Evolutionary conservation across 192 early-diverging fungal species (phyloP).

Genomic region (Mortierella hygrophila): DNA sequence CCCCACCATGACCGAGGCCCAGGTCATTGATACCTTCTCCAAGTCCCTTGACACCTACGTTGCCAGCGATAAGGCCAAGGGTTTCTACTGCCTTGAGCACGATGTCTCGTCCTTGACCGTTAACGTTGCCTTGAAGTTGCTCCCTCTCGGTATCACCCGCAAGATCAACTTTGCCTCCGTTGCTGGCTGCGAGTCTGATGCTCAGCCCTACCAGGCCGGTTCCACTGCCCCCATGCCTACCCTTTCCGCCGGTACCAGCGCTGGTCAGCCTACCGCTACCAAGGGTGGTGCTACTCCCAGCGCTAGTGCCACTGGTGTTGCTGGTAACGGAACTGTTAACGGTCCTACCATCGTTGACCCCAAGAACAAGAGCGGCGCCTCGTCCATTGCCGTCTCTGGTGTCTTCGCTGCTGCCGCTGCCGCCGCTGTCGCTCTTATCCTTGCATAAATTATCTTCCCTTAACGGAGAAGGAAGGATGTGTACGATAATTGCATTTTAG

Average conservation of each 20-base stretch:
- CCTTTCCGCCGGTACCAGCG: neutral
- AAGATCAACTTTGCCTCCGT: conserved; percentile 52
- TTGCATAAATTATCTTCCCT: conserved; percentile 22
- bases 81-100: conserved; percentile 65
- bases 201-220: conserved; percentile 58
- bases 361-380: conserved; percentile 8
- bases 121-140: conserved; percentile 57
- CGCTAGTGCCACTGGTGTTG: neutral
- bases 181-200: conserved; percentile 46
- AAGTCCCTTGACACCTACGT: conserved; percentile 40
- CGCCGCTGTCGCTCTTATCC: conserved; percentile 14
- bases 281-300: neutral
- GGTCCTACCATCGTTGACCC: conserved; percentile 8
- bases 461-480: neutral
- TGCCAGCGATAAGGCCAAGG: conserved; percentile 40
- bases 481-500: conserved; percentile 8
- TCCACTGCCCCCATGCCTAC: conserved; percentile 31
- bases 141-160: conserved; percentile 42
- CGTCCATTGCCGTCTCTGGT: neutral
- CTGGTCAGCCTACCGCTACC: conserved; percentile 3
- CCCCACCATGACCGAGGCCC: conserved; percentile 48
- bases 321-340: neutral
- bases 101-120: conserved; percentile 58
- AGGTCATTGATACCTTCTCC: conserved; percentile 29
- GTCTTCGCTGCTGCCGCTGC: conserved; percentile 20